phyloP scores from a whole-genome alignment of 768 basidiomycete species.

The Dendrothele bispora region DNA sequence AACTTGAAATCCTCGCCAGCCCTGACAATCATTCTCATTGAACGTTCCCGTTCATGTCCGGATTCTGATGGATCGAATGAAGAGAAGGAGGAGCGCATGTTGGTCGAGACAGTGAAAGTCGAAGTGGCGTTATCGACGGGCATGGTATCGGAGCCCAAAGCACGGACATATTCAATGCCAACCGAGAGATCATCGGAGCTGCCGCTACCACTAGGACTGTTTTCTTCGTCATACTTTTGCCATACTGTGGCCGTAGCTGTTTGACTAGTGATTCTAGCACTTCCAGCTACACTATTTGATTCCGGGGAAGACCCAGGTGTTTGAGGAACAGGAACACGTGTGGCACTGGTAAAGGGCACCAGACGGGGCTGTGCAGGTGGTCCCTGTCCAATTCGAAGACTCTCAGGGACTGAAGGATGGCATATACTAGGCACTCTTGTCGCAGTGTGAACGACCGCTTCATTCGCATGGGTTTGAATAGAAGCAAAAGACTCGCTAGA shows the following conservation, averaged over 20 bases:
- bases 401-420: constrained; percentile 4
- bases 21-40: constrained; percentile 47
- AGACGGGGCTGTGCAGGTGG: constrained; percentile 52
- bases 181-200: constrained; percentile 67
- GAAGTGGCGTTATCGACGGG: constrained; percentile 19
- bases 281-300: constrained; percentile 16
- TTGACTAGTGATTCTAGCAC: constrained; percentile 60
- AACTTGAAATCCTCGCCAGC: constrained; percentile 61
- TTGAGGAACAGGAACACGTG: constrained; percentile 63
- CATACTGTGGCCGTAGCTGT: constrained; percentile 64
- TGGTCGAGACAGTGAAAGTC: constrained; percentile 36
- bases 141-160: constrained; percentile 55
- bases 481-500: constrained; percentile 34
- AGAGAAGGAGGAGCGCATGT: constrained; percentile 56
- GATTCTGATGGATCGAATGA: constrained; percentile 65
- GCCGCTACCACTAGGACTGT: constrained; percentile 32
- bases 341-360: constrained; percentile 70
- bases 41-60: constrained; percentile 35
- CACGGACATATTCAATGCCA: constrained; percentile 70
- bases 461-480: constrained; percentile 35
- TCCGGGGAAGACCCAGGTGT: constrained; percentile 33
- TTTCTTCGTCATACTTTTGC: constrained; percentile 26
- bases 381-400: neutral
- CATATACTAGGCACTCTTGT: constrained; percentile 55
- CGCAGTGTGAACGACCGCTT: constrained; percentile 47